These are phyloP conservation scores for Parmales sp. DNA, from an alignment of 108 stramenopile genomes.

Conservation along the genomic window DNA sequence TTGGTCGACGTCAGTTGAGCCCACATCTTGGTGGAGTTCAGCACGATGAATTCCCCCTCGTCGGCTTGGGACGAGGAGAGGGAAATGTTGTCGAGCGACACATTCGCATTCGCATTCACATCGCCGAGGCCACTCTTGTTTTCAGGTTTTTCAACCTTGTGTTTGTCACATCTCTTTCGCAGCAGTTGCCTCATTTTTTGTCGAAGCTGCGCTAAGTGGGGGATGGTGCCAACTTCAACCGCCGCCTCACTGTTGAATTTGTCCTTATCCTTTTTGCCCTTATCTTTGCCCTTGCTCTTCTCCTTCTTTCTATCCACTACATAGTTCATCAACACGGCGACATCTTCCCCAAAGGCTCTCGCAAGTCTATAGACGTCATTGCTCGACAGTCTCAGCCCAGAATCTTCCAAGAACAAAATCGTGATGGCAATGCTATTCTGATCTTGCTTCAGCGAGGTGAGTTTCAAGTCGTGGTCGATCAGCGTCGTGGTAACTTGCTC, in stretches of 20 bases:
- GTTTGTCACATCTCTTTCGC: neutral
- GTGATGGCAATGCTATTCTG: neutral
- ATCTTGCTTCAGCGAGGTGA: neutral
- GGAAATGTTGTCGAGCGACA: no score
- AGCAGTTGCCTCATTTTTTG: neutral
- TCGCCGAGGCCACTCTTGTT: no score
- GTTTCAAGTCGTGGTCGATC: no score
- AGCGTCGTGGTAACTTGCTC: no score
- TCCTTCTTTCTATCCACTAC: no score
- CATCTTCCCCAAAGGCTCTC: neutral
- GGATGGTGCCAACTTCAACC: neutral
- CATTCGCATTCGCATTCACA: no score
- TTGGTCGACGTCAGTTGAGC: neutral
- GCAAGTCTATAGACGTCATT: neutral
- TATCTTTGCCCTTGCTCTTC: no score
- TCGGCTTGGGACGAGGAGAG: no score
- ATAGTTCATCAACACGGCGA: no score
- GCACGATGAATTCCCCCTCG: neutral
- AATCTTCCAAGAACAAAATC: neutral
- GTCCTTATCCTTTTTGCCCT: no score
- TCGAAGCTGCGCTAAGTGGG: neutral
- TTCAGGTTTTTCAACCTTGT: no score
- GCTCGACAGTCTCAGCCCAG: neutral
- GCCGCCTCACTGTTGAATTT: neutral
- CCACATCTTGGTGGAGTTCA: neutral